Conservation (phyloP, 345 rosid species). For the Citrus glauca region DNA sequence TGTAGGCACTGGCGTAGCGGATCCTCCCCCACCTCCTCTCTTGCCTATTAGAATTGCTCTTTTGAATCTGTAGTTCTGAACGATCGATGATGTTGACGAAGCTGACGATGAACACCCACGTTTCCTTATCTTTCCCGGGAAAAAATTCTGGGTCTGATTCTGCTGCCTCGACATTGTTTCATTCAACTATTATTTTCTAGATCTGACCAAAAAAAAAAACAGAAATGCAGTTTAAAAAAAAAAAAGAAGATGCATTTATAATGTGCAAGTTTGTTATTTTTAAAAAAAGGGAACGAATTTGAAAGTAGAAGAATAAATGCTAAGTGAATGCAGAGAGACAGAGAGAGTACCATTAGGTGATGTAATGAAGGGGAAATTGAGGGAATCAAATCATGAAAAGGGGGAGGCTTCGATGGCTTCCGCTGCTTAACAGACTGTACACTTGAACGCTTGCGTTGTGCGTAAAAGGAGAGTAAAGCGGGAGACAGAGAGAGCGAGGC, state of each 20-base stretch:
- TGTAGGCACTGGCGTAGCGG: conserved; percentile 79
- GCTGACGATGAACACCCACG: conserved; percentile 87
- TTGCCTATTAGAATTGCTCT: conserved; percentile 79
- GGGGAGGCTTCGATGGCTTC: background rate
- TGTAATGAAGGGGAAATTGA: background rate
- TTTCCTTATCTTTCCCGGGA: conserved; percentile 85
- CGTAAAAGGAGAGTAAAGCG: too few species aligned
- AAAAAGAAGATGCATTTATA: background rate
- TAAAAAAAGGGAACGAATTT: too few species aligned
- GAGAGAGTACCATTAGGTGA: background rate
- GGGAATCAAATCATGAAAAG: background rate
- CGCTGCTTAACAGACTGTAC: background rate
- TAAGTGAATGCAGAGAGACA: background rate
- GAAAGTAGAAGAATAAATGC: background rate
- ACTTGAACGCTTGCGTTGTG: background rate
- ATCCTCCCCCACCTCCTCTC: conserved; percentile 93
- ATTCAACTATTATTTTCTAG: conserved; percentile 5
- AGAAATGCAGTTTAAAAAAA: background rate
- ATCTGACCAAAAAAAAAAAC: conserved; percentile 19
- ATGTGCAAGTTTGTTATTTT: background rate
- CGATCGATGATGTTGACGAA: conserved; percentile 72
- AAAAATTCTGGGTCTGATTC: conserved; percentile 41
- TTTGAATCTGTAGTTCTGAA: conserved; percentile 78
- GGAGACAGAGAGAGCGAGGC: too few species aligned
- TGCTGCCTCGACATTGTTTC: conserved; percentile 67